phyloP scores from a whole-genome alignment of 768 basidiomycete genomes.

The Boletus edulis region DNA sequence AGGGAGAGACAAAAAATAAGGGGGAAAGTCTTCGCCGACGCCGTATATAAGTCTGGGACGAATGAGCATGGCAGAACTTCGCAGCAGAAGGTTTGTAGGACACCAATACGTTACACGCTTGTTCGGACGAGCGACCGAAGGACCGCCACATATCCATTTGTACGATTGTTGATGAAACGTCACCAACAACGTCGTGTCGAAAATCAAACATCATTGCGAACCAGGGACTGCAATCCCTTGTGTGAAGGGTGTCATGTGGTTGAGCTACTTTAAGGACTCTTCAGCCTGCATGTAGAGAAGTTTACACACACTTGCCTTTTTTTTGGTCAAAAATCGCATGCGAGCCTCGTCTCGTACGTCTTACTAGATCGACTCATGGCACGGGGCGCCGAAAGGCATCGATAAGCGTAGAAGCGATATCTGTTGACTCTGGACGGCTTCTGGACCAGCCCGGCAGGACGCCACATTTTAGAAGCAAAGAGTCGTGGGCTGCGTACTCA shows the following conservation, averaged over 20 bases:
- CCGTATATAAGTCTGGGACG: not conserved
- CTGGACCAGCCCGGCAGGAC: too few relatives aligned
- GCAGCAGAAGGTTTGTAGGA: too few relatives aligned
- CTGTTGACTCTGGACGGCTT: too few relatives aligned
- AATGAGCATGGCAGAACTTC: not conserved
- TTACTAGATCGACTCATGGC: not conserved
- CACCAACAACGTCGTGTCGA: not conserved
- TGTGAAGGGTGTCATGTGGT: not conserved
- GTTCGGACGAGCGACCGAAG: not conserved
- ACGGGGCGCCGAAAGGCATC: not conserved
- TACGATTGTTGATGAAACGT: not conserved
- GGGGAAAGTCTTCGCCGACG: not conserved
- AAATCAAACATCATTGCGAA: not conserved
- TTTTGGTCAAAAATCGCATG: not conserved
- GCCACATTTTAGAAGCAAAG: not conserved
- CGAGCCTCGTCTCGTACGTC: not conserved
- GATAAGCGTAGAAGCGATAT: not conserved
- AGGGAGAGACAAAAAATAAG: not conserved
- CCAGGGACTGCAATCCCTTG: not conserved
- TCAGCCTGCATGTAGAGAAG: not conserved
- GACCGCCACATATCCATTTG: not conserved
- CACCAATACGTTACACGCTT: not conserved
- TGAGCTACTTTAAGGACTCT: not conserved
- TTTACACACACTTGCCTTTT: not conserved
- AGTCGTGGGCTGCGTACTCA: not conserved